These are phyloP conservation scores for Salvia splendens DNA, from an alignment of 257 asterid species.

Conservation along the genomic window DNA sequence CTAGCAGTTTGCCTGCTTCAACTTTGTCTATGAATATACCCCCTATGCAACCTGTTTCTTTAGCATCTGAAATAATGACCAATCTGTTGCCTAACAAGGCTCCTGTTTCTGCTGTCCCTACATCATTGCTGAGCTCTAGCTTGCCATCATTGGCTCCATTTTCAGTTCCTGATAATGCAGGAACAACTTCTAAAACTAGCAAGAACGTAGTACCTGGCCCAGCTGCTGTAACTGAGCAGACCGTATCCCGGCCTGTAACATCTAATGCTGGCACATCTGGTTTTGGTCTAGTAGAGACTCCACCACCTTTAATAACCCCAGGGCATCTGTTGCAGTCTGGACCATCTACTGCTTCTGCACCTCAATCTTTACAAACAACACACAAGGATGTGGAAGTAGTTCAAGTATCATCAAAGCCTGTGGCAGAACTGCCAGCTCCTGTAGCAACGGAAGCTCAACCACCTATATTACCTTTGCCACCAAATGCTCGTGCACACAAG, in stretches of 20 bases:
- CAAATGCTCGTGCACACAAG: conserved; percentile 59
- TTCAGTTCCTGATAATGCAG: conserved; percentile 52
- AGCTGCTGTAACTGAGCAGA: conserved; percentile 48
- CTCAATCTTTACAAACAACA: conserved; percentile 52
- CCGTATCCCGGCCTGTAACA: conserved; percentile 41
- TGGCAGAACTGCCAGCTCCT: conserved; percentile 48
- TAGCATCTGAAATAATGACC: conserved; percentile 47
- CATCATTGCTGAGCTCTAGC: conserved; percentile 37
- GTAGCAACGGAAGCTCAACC: conserved; percentile 66
- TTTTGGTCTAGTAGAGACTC: conserved; percentile 47
- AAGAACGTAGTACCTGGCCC: conserved; percentile 46
- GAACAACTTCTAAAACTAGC: conserved; percentile 28
- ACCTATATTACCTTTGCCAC: conserved; percentile 80
- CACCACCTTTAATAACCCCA: conserved; percentile 77
- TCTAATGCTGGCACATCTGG: conserved; percentile 50
- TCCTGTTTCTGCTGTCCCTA: conserved; percentile 39
- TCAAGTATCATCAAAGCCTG: conserved; percentile 50
- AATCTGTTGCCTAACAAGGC: conserved; percentile 43
- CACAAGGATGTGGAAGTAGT: conserved; percentile 92
- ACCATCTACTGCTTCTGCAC: conserved; percentile 43
- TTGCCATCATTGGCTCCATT: conserved; percentile 44
- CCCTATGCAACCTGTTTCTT: conserved; percentile 47
- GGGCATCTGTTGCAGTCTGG: conserved; percentile 81
- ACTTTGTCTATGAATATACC: conserved; percentile 53
- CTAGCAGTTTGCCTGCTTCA: conserved; percentile 48